phyloP scores from a whole-genome alignment of 2,329 filamentous ascomycete species.

The Fusarium sp. region DNA sequence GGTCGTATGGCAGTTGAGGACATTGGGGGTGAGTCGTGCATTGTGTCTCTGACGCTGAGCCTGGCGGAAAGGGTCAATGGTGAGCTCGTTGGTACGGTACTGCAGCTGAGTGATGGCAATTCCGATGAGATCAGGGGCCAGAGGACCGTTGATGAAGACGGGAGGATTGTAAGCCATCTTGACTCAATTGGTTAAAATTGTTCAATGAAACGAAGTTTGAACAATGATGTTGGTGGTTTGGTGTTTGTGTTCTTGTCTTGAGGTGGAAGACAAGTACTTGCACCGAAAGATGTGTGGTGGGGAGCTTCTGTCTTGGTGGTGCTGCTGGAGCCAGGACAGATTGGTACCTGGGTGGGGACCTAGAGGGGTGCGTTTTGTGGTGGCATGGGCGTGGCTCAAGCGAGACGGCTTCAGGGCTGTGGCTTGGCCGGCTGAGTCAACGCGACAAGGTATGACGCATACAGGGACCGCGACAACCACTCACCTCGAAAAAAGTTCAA shows the following conservation, averaged over 20 bases:
- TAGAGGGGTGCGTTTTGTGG: neutral
- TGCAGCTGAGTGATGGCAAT: neutral
- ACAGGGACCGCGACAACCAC: slow-evolving; percentile 14
- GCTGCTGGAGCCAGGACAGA: neutral
- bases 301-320: neutral
- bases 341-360: neutral
- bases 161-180: neutral
- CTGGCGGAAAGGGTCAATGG: neutral
- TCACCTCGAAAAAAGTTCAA: slow-evolving; percentile 27
- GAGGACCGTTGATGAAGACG: neutral
- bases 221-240: neutral
- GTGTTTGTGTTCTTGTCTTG: neutral
- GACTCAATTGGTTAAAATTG: neutral
- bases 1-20: neutral
- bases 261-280: neutral
- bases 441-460: slow-evolving; percentile 29
- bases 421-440: slow-evolving; percentile 39
- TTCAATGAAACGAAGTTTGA: neutral
- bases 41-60: neutral
- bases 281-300: neutral
- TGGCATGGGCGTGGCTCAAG: slow-evolving; percentile 2
- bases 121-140: neutral
- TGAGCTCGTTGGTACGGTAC: neutral
- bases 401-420: neutral
- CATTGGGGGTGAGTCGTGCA: neutral